Evolutionary conservation across 306 rosid species (phyloP).

Genomic region (Inga laurina): DNA sequence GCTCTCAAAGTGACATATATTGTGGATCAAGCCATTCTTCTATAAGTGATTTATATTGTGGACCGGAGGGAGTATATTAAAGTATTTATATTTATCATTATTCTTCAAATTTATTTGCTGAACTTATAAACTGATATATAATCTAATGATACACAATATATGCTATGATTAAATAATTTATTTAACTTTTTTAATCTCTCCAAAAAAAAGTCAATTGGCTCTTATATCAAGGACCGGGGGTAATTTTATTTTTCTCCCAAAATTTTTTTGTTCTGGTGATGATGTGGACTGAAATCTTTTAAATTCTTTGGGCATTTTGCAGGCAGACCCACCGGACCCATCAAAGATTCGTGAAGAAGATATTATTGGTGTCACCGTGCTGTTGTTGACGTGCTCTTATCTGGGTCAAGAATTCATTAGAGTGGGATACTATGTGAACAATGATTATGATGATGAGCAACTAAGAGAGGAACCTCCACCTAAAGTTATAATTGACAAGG

Average conservation of each 20-base stretch:
- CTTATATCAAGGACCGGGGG: too few species aligned
- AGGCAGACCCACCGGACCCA: constrained; percentile 96
- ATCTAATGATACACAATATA: too few species aligned
- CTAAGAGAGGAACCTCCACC: constrained; percentile 93
- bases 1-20: too few species aligned
- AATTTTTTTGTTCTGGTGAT: constrained; percentile 5
- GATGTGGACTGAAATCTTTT: neutral
- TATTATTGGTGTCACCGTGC: constrained; percentile 86
- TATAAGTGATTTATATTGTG: too few species aligned
- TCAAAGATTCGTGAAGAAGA: constrained; percentile 95
- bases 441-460: constrained; percentile 92
- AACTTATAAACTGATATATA: too few species aligned
- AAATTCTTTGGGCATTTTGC: constrained; percentile 16
- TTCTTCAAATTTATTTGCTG: too few species aligned
- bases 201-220: too few species aligned
- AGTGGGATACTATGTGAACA: constrained; percentile 95
- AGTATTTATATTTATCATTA: too few species aligned
- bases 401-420: constrained; percentile 87
- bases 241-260: neutral
- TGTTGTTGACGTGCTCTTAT: constrained; percentile 83
- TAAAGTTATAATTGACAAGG: constrained; percentile 71
- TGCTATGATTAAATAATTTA: too few species aligned
- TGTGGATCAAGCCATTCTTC: too few species aligned
- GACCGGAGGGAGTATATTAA: fast-evolving
- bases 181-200: too few species aligned